Conservation (phyloP, 2,329 filamentous ascomycete species). For the Xylaria hypoxylon region DNA sequence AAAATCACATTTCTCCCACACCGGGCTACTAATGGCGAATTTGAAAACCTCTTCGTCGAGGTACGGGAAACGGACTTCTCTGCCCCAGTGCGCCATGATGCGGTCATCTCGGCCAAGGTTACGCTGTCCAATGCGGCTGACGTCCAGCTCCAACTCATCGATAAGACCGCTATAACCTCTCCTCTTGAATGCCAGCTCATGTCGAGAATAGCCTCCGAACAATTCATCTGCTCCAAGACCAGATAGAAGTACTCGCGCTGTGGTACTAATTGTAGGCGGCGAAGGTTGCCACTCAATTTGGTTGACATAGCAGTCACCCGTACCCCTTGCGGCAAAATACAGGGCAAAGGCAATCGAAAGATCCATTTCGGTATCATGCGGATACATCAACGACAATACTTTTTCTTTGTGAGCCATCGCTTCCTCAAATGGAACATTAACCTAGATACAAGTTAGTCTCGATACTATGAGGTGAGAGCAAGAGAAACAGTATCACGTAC, state of each 20-base stretch:
- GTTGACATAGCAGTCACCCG: conserved; percentile 60
- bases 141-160: conserved; percentile 86
- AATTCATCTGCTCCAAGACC: conserved; percentile 96
- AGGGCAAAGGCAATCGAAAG: conserved; percentile 91
- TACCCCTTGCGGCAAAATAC: conserved; percentile 91
- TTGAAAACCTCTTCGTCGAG: conserved; percentile 88
- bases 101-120: conserved; percentile 95
- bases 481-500: conserved; percentile 54
- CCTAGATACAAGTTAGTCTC: conserved; percentile 52
- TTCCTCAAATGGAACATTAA: conserved; percentile 86
- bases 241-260: conserved; percentile 86
- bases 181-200: conserved; percentile 79
- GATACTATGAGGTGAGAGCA: not conserved
- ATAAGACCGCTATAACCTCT: conserved; percentile 77
- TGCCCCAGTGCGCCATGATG: conserved; percentile 88
- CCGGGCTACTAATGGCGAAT: conserved; percentile 79
- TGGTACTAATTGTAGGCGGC: conserved; percentile 59
- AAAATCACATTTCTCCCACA: conserved; percentile 92
- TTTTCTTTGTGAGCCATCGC: conserved; percentile 74
- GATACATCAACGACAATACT: conserved; percentile 83
- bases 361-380: conserved; percentile 99
- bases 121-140: conserved; percentile 87
- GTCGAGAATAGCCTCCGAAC: conserved; percentile 91
- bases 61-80: conserved; percentile 89
- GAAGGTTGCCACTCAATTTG: conserved; percentile 44